Percentiles rank a stretch among this genome's conserved stretches.
Evolutionary conservation across 768 basidiomycete species (phyloP).

Genomic region (Cystobasidium tubakii): DNA sequence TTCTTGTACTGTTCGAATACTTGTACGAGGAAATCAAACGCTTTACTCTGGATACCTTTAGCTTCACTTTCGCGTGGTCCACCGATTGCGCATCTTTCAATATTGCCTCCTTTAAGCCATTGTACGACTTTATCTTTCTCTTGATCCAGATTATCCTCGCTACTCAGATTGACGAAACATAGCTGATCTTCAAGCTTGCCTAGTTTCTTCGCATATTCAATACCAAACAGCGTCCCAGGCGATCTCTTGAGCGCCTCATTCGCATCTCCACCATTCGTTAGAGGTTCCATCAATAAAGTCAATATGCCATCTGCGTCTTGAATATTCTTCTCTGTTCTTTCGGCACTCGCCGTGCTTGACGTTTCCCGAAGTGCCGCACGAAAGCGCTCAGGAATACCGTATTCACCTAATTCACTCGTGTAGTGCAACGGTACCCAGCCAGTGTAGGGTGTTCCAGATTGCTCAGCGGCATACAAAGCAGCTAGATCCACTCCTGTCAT

Average conservation of each 20-base stretch:
- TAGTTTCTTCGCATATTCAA: constrained; percentile 17
- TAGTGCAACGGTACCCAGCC: constrained; percentile 25
- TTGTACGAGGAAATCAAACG: not conserved
- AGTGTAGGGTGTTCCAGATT: not conserved
- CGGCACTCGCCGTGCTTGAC: not conserved
- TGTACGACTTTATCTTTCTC: not conserved
- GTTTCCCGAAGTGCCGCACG: not conserved
- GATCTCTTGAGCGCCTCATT: not conserved
- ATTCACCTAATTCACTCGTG: constrained; percentile 20
- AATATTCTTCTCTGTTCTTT: constrained; percentile 33
- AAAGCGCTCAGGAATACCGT: constrained; percentile 26
- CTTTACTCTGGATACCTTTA: constrained; percentile 14
- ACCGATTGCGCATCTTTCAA: constrained; percentile 25
- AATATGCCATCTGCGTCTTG: constrained; percentile 20
- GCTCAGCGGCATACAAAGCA: constrained; percentile 21
- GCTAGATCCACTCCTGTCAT: constrained; percentile 25
- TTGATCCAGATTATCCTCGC: not conserved
- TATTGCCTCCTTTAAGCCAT: not conserved
- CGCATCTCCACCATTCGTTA: not conserved
- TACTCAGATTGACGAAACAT: constrained; percentile 5
- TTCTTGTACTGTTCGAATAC: constrained; percentile 14
- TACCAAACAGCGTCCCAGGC: constrained; percentile 17
- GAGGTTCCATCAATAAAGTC: not conserved
- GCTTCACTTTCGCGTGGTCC: constrained; percentile 30
- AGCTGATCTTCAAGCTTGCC: constrained; percentile 24